Percentiles rank a stretch among this genome's conserved stretches.
Conservation (phyloP, 2,329 filamentous ascomycete species). For the Aspergillus sp. region DNA sequence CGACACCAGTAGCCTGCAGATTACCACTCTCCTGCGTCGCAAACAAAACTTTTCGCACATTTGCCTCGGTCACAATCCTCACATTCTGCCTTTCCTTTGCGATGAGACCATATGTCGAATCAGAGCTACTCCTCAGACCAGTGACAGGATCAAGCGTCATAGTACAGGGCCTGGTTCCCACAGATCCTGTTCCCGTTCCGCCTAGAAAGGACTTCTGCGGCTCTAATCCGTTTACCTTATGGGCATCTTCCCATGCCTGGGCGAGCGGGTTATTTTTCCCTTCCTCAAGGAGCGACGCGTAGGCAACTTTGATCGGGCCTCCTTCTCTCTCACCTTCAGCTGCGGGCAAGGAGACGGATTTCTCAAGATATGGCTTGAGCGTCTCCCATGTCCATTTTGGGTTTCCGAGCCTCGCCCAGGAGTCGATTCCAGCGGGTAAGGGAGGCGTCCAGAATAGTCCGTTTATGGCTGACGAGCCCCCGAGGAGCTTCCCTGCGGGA, state of each 20-base stretch:
- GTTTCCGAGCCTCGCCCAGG: slow-evolving; percentile 34
- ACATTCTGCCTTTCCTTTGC: neutral
- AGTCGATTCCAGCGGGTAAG: slow-evolving; percentile 44
- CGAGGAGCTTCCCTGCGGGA: slow-evolving; percentile 9
- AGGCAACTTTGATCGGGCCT: neutral
- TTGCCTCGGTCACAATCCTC: neutral
- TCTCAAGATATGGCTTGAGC: slow-evolving; percentile 20
- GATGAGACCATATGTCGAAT: neutral
- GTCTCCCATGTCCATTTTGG: slow-evolving; percentile 24
- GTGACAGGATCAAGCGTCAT: neutral
- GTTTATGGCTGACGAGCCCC: slow-evolving; percentile 11
- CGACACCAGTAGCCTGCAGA: neutral
- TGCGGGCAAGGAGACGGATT: neutral
- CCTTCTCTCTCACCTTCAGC: neutral
- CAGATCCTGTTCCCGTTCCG: neutral
- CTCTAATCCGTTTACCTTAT: neutral
- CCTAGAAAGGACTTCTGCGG: neutral
- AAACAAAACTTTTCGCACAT: neutral
- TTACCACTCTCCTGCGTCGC: neutral
- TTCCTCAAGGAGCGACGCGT: neutral
- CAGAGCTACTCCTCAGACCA: neutral
- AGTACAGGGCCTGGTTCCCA: neutral
- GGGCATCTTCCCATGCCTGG: neutral
- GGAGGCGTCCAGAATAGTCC: slow-evolving; percentile 38
- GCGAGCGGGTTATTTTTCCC: neutral